phyloP scores from a whole-genome alignment of 352 stramenopile species.

The Phytophthora vignae region DNA sequence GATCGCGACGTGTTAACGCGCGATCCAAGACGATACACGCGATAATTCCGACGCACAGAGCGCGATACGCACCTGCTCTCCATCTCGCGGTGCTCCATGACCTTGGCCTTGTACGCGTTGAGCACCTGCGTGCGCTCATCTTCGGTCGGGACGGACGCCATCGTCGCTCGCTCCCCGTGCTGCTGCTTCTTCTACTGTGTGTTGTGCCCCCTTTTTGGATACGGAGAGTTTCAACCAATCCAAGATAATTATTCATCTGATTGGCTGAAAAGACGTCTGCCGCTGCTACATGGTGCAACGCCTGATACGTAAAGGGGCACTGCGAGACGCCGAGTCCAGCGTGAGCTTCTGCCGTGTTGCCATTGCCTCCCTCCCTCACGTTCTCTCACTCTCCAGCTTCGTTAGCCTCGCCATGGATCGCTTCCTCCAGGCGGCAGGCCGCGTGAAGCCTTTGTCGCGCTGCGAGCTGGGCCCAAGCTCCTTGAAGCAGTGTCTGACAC shows the following conservation, averaged over 20 bases:
- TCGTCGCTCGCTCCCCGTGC: constrained; percentile 27
- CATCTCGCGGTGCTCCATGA: constrained; percentile 97
- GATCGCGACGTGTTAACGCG: constrained; percentile 16
- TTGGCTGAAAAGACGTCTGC: constrained; percentile 25
- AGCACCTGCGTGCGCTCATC: constrained; percentile 94
- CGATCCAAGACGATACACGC: constrained; percentile 1
- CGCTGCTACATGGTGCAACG: not conserved
- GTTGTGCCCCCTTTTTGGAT: constrained; percentile 36
- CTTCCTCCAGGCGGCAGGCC: constrained; percentile 63
- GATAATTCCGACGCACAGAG: not conserved
- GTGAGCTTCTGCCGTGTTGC: not conserved
- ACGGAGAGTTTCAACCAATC: constrained; percentile 31
- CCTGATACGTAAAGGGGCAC: constrained; percentile 3
- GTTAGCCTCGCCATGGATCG: constrained; percentile 40
- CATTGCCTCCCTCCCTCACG: not conserved
- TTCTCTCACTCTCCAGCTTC: not conserved
- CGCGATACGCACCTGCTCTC: constrained; percentile 87
- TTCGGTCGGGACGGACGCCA: constrained; percentile 73
- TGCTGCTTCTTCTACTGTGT: constrained; percentile 11
- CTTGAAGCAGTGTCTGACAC: constrained; percentile 75
- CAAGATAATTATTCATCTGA: not conserved
- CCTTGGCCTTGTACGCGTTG: constrained; percentile 96
- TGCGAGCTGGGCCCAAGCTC: constrained; percentile 47
- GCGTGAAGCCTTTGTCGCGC: constrained; percentile 76
- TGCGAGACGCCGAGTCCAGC: not conserved